Base-by-base conservation (phyloP, 164 flowering plant genomes). In the Nymphaea colorata region DNA sequence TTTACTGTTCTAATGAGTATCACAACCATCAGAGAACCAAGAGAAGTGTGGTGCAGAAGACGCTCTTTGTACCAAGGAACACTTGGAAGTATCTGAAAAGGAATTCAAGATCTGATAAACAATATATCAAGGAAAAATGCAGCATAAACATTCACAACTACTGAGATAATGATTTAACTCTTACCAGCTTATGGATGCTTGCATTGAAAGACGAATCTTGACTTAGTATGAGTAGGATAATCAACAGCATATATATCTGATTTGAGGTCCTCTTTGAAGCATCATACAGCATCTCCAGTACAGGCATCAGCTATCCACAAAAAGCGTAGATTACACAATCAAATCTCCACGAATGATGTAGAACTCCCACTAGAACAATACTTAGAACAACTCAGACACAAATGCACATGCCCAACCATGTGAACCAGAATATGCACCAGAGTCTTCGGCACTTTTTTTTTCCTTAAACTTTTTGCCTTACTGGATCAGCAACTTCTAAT, bases 1-100 rank as follows among this genome's bases (percentile, higher is more conserved):
- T 95, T 87, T 73, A 95, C 93, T 64, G 99, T 95, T 81, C 96
- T 88, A 70, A 91, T 88, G 51, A 91, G 84, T 73, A 91, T 79
- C 68, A 95, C 84, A 75, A 91, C 91, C 91, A 90, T 79, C 68
- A 95, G 78, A 71, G 99, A 95, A 70, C 99, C 99, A 65, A 95
- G 96, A 67, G 99, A 90, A 59, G 88, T 87, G 68, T 90, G 89
- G 72, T 91, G 92, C 64, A 95, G 93, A 68, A 76, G 92, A 44
- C 93, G 88, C 68, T 95, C 99, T 80, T 87, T 79, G 73, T 91
- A 95, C 99, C 99, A 95, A 60, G 98, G 89, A 75, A 95, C 94
- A 78, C 66, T 83, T 36, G 96, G 93, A 68, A 91, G 75, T 47
- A 88, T 78, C 99, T 95, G 82, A 66, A 66, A 63, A 70, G 36